phyloP scores from a whole-genome alignment of 2,329 filamentous ascomycete species.

The Aspergillus awamori region DNA sequence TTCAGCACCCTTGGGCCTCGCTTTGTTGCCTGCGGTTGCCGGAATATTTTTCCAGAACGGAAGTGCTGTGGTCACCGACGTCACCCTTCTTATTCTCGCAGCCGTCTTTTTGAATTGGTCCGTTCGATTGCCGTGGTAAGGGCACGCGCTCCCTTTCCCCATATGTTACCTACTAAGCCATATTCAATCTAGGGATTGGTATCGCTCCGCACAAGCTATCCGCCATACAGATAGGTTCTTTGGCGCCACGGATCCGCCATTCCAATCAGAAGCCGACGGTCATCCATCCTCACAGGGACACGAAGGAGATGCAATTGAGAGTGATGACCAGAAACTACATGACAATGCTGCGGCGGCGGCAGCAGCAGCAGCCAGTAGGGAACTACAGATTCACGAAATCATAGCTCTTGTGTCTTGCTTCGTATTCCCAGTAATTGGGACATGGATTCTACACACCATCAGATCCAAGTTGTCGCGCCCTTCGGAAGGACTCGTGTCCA shows the following conservation, averaged over 20 bases:
- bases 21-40: conserved; percentile 80
- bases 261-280: conserved; percentile 34
- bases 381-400: conserved; percentile 75
- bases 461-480: conserved; percentile 78
- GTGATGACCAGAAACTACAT: conserved; percentile 12
- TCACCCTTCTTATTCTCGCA: conserved; percentile 77
- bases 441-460: conserved; percentile 80
- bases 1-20: conserved; percentile 78
- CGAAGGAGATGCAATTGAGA: neutral
- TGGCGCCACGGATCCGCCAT: conserved; percentile 22
- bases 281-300: conserved; percentile 16
- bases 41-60: conserved; percentile 85
- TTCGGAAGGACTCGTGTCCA: conserved; percentile 83
- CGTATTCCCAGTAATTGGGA: conserved; percentile 73
- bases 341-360: conserved; percentile 30
- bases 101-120: conserved; percentile 92
- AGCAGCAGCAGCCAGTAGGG: conserved; percentile 55
- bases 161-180: conserved; percentile 12
- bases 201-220: conserved; percentile 68
- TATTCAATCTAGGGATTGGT: conserved; percentile 64
- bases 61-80: conserved; percentile 78
- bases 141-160: conserved; percentile 13
- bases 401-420: conserved; percentile 79
- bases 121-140: conserved; percentile 83
- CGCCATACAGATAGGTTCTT: conserved; percentile 48